phyloP scores from a whole-genome alignment of 2,329 filamentous ascomycete genomes.

The Phaeosphaeria sp. region DNA sequence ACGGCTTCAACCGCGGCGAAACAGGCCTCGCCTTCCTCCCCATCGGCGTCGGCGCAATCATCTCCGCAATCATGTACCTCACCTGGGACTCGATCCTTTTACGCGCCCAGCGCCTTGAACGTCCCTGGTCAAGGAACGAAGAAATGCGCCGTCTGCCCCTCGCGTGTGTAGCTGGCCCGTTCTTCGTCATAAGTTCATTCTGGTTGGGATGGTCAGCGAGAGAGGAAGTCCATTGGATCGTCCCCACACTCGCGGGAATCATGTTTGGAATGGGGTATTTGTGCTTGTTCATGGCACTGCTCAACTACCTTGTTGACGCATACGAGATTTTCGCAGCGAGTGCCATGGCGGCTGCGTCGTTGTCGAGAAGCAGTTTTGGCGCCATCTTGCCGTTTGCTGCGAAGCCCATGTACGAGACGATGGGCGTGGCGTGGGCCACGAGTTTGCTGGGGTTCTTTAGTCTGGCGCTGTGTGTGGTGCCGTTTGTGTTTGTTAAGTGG shows the following conservation, averaged over 20 bases:
- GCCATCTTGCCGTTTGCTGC: conserved; percentile 62
- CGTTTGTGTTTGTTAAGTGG: conserved; percentile 65
- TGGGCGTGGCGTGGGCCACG: conserved; percentile 74
- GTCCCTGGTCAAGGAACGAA: conserved; percentile 66
- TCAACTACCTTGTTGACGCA: conserved; percentile 70
- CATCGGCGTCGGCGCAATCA: conserved; percentile 68
- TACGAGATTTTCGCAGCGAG: conserved; percentile 78
- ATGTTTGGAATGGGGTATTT: conserved; percentile 56
- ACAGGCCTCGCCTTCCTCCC: conserved; percentile 73
- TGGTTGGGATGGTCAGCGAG: conserved; percentile 54
- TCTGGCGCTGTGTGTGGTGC: conserved; percentile 60
- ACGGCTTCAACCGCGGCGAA: conserved; percentile 68
- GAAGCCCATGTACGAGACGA: conserved; percentile 66
- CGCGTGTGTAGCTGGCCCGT: conserved; percentile 72
- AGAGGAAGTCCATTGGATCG: conserved; percentile 51
- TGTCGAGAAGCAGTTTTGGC: conserved; percentile 79
- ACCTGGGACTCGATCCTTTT: conserved; percentile 68
- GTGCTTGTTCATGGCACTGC: conserved; percentile 58
- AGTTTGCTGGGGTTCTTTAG: conserved; percentile 59
- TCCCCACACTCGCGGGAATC: conserved; percentile 50
- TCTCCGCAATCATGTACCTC: conserved; percentile 68
- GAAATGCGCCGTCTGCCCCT: conserved; percentile 75
- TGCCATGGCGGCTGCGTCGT: conserved; percentile 83
- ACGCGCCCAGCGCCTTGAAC: conserved; percentile 56
- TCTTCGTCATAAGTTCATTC: conserved; percentile 55